A percentile compares a stretch with the other conserved stretches of the same genome.
Evolutionary conservation across 768 basidiomycete species (phyloP).

Genomic region (Amanita exitialis): DNA sequence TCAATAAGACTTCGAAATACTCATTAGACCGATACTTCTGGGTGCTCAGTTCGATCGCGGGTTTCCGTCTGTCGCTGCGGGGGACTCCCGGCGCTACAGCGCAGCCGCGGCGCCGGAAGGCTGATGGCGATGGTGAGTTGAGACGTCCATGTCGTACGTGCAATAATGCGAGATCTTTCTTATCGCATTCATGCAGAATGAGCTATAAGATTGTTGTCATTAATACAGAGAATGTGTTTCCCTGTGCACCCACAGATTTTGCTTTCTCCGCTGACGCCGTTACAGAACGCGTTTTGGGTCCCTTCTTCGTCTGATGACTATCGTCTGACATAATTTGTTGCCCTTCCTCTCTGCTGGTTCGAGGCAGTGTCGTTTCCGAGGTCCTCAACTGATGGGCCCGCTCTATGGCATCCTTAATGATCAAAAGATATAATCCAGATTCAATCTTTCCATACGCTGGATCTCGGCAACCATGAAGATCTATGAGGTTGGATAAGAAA

Average conservation of each 20-base stretch:
- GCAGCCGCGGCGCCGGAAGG: not conserved
- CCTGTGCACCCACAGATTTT: not conserved
- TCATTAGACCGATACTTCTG: not conserved
- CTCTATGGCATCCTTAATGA: not conserved
- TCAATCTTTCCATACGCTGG: not conserved
- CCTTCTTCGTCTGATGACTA: not conserved
- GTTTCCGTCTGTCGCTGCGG: not conserved
- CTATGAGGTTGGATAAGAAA: not conserved
- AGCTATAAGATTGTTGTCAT: not conserved
- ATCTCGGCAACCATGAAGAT: not conserved
- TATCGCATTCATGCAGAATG: not conserved
- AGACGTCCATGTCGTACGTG: not conserved
- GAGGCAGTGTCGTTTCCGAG: too few species aligned
- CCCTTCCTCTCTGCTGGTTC: too few species aligned
- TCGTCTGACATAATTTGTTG: too few species aligned
- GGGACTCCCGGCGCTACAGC: not conserved
- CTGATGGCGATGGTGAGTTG: not conserved
- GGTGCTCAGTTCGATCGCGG: not conserved
- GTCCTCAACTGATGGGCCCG: not conserved
- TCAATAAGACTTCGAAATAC: not conserved
- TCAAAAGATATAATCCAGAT: not conserved
- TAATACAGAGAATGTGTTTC: too few species aligned
- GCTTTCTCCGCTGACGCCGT: not conserved
- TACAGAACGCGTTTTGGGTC: not conserved
- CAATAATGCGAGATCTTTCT: not conserved